Evolutionary conservation across 2,329 filamentous ascomycete genomes (phyloP), one percentile per base, ranked within the genome.

Genomic region (Xylariomycetidae sp.): DNA sequence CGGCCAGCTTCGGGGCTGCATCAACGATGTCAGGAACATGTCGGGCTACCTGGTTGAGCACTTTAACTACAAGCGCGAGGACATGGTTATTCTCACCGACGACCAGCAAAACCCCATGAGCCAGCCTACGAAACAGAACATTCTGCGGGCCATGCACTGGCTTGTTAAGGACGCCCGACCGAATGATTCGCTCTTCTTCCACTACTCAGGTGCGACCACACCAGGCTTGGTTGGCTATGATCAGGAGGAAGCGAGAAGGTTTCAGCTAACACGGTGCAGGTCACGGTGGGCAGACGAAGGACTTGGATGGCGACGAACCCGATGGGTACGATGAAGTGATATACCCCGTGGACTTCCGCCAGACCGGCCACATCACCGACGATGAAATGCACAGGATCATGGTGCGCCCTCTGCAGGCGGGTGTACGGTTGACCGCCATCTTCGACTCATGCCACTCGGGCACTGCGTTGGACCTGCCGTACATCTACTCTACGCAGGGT

Each of bases 11-110:
- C 74, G 88, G 37, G 90, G 90, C 28, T 96, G 90, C 56, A 95
- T 95, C 68, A 95, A 96, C 56, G 90, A 96, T 57, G 90, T 95
- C 26, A 85, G 89, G 63, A 95, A 95, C 66, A 94, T 96, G 87
- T 94, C 88, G 15, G 74, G 75, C 31, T 96, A 95, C 56, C 68
- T 96, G 38, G 85, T 86, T 43, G 79, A 89, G 59, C 80, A 87
- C 54, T 95, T 93, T 59, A 85, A 85, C 19, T 96, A 96, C 60
- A 88, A 87, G 63, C 72, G 88, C 38, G 90, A 95, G 61, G 89
- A 96, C 55, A 96, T 96, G 90, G 90, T 96, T 14, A 81, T 92
- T 42, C 72, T 96, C 57, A 95, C 90, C 24, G 90, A 96, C 56
- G 90, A 96, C 57, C 89, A 95, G 65, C 87, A 95, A 58, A 95